A percentile compares a stretch with the other conserved stretches of the same genome.
These are phyloP conservation scores for Aristolochia californica DNA, from an alignment of 164 flowering plant species.

Conservation along the genomic window DNA sequence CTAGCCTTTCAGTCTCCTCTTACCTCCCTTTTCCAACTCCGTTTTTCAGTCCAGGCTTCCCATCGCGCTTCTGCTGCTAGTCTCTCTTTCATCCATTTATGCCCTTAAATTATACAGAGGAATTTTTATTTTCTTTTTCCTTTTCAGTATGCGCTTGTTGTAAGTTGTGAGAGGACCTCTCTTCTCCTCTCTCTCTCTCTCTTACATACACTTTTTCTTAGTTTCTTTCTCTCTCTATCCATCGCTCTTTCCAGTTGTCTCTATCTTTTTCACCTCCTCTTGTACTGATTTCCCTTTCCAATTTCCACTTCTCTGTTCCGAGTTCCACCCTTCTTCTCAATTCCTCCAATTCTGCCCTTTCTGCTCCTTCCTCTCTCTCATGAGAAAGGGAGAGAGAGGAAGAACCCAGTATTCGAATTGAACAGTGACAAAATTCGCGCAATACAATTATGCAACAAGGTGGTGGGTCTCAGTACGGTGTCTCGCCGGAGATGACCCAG, in stretches of 20 bases:
- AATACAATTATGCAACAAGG: conserved; percentile 22
- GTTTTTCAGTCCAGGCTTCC: too few relatives aligned
- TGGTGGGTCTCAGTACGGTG: conserved; percentile 34
- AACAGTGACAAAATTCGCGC: background rate
- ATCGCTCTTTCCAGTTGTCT: conserved; percentile 37
- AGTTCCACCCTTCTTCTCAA: background rate
- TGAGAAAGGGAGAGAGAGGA: conserved; percentile 4
- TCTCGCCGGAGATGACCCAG: conserved; percentile 24
- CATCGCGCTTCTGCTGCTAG: too few relatives aligned
- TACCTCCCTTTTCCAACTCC: conserved; percentile 1
- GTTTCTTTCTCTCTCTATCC: conserved; percentile 13
- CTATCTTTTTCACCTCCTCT: conserved; percentile 13
- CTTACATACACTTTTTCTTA: background rate
- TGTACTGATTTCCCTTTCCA: conserved; percentile 10
- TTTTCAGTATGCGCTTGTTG: background rate
- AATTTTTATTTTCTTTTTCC: too few relatives aligned
- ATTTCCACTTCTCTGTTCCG: conserved; percentile 4
- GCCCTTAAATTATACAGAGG: background rate
- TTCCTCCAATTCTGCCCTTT: conserved; percentile 4
- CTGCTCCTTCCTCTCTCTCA: conserved; percentile 10
- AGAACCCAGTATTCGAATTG: background rate
- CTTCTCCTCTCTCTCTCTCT: conserved; percentile 12
- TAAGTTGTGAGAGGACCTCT: background rate
- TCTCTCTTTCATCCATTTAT: background rate
- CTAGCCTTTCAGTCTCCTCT: conserved; percentile 3